Evolutionary conservation across 164 flowering plant genomes (phyloP), one percentile per base, ranked within the genome.

Genomic region (Magnolia sinica): DNA sequence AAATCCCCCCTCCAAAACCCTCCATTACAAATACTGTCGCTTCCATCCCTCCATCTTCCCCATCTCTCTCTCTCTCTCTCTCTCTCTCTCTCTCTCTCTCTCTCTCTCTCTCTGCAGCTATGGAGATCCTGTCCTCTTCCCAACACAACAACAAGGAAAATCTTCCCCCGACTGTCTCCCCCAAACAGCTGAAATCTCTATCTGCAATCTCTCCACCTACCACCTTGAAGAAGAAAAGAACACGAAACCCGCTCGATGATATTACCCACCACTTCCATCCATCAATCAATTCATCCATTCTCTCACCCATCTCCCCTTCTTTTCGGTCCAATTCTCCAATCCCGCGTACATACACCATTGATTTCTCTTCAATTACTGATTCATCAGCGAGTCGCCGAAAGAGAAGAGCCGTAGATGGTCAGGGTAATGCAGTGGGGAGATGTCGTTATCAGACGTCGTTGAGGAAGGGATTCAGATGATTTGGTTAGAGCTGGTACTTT

Each of bases 1-100:
- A 29, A 77, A 72, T 72, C 64, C 64, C 70, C 74, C 77, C 81
- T 74, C 81, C 81, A 78, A 74, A 74, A 61, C 45, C 64, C 80
- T 24, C 77, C 78, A 67, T 74, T 69, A 71, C 72, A 81, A 70
- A 74, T 72, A 74, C 58, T n/a, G 14, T 19, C 29, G 2, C 52
- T 55, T 16, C 7, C 68, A 7, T 63, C 52, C 29, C 78, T 29
- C 51, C 65, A 2, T 8, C 24, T 14, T 14, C 20, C 65, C 72
- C 51, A 16, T 45, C 76, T 52, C 52, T 59, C 74, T 80, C 75
- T 75, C 68, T 65, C 63, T 65, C 75, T 52, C 75, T 80, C 76
- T 66, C 72, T 79, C 58, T 76, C 45, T 77, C 75, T 73, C 58
- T 11, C 70, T 8, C 13, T 20, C 45, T 37, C 45, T 37, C 45